These are phyloP conservation scores for Nothophytophthora sp. DNA, from an alignment of 352 stramenopile species.

Conservation along the genomic window DNA sequence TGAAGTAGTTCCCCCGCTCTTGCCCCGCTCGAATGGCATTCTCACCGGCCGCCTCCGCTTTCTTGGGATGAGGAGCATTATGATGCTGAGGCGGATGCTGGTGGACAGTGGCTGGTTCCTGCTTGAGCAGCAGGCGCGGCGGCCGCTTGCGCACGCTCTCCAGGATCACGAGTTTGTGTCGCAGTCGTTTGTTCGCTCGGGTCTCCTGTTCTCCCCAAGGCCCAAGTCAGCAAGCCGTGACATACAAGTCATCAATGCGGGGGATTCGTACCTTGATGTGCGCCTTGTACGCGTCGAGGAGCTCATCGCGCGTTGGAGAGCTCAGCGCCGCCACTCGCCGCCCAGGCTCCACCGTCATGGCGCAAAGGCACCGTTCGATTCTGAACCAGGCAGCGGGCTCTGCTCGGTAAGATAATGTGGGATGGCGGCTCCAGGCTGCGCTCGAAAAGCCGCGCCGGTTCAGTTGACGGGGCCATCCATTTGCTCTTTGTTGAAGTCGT, in stretches of 20 bases:
- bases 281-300: constrained; percentile 46
- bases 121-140: constrained; percentile 43
- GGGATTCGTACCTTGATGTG: constrained; percentile 55
- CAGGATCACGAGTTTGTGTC: constrained; percentile 66
- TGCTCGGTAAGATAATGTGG: no score
- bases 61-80: constrained; percentile 3
- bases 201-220: constrained; percentile 27
- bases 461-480: not conserved
- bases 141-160: constrained; percentile 43
- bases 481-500: no score
- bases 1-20: constrained; percentile 33
- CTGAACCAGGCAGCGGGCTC: no score
- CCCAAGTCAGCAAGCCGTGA: not conserved
- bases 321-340: not conserved
- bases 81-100: constrained; percentile 11
- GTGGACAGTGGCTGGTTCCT: constrained; percentile 15
- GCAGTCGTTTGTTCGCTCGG: constrained; percentile 41
- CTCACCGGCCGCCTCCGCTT: constrained; percentile 15
- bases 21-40: constrained; percentile 14
- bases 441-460: not conserved
- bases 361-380: no score
- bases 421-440: no score
- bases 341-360: no score
- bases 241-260: no score
- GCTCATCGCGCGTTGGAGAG: constrained; percentile 26